A percentile compares a stretch with the other conserved stretches of the same genome.
Evolutionary conservation across 1,284 basidiomycete genomes (phyloP).

Genomic region (Leccinum pseudoinsigne): DNA sequence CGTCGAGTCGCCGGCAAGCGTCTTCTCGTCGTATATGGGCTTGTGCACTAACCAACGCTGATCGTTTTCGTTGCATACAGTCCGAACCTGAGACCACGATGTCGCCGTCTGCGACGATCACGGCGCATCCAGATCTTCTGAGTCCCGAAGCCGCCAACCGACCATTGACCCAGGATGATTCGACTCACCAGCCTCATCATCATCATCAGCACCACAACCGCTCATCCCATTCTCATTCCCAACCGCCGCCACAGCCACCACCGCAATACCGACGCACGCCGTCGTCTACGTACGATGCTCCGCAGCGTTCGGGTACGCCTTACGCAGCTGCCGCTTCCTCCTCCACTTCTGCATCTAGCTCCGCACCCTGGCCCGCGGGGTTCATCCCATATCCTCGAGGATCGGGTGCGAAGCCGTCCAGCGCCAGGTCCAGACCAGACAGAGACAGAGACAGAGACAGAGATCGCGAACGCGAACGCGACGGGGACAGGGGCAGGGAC

Average conservation of each 20-base stretch:
- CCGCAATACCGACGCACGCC: conserved; percentile 26
- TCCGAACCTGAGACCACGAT: conserved; percentile 29
- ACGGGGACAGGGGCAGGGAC: background rate
- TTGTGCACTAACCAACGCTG: background rate
- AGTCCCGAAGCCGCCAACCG: conserved; percentile 33
- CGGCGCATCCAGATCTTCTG: conserved; percentile 25
- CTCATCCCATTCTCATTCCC: background rate
- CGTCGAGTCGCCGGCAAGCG: conserved; percentile 36
- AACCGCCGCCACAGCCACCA: conserved; percentile 21
- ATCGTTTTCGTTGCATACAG: conserved; percentile 11
- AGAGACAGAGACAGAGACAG: background rate
- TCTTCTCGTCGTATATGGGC: background rate
- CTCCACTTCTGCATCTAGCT: background rate
- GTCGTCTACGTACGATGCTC: conserved; percentile 8
- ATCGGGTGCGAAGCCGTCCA: background rate
- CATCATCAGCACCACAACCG: conserved; percentile 29
- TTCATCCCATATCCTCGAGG: conserved; percentile 18
- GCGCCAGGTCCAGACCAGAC: background rate
- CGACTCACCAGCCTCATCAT: conserved; percentile 18
- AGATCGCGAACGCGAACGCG: background rate
- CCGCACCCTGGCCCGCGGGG: conserved; percentile 15
- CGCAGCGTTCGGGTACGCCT: conserved; percentile 14
- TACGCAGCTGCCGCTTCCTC: background rate
- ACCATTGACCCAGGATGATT: conserved; percentile 24
- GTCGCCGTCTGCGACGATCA: conserved; percentile 16